Evolutionary conservation across 345 rosid species (phyloP), one percentile per base, ranked within the genome.

Genomic region (Aethionema arabicum): DNA sequence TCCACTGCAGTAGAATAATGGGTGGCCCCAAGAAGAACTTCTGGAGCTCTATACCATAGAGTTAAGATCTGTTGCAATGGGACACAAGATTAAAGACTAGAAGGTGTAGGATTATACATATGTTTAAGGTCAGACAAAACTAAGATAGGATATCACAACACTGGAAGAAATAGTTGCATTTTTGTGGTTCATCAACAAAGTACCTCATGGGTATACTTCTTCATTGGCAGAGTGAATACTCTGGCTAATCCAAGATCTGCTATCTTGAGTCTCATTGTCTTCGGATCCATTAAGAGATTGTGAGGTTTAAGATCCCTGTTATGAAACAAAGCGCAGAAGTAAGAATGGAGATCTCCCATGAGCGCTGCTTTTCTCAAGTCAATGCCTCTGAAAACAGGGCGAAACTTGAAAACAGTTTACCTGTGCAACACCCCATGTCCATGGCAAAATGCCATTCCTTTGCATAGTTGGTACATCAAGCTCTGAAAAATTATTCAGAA

Each of bases 1-100:
- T 90, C 99, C 12, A 93, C 97, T 11, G 96, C 95, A 40, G 96
- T 87, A 63, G 99, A 93, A 81, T 93, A 93, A 72, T 90, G 97
- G 12, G 96, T 93, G 11, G 91, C 83, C 7, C 97, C 99, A 67
- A 93, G 53, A 52, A 93, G 96, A 69, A 93, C 97, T 66, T 93
- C 99, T 6, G 98, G 98, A 61, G 98, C 86, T 80, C 98, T 82
- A 55, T 92, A 89, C 98, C 98, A 92, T 4, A 92, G 80, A 12
- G 98, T 92, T 69, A 92, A 74, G 53, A 92, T 92, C 98, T 86
- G 80, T 39, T 2, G 63, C 43, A 64, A 52, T 10, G 14, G 27
- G 16, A 8, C 16, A 44, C 11, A 9, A 5, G 3, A 46, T 62
- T 32, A 5, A 35, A 40, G 39, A 32, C 15, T 41, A 58, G 4